Base-by-base conservation (phyloP, 805 yeast genomes). In the Suhomyces prunicola region DNA sequence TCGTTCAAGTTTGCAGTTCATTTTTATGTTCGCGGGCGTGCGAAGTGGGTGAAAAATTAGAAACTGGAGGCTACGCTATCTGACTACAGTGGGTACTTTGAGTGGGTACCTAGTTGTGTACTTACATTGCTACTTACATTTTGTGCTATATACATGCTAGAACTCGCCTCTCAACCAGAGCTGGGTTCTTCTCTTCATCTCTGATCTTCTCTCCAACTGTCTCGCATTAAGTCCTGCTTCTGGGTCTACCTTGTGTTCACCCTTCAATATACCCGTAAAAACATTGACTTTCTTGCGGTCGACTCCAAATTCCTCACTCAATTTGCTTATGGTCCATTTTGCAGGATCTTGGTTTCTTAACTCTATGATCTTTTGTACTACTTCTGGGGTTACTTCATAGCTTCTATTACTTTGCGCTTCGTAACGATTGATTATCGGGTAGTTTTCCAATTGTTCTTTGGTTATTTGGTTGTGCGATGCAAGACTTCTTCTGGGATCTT, bases 121-220 rank as follows among this genome's bases (percentile, higher is more conserved):
- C 19, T 19, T n/a, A n/a, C n/a, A 19, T 19, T 19, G 10, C 29
- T 44, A n/a, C 26, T 15, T 41, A 42, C 42, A 19, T 39, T 17
- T 10, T 40, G 19, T 24, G 24, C 31, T 51, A 42, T 46, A 35
- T 44, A 51, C 53, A 45, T 57, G 19, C 19, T 65, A 74, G 54
- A 57, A 79, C 54, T 81, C 83, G 56, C 78, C 84, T 54, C 86
- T 76, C 57, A 85, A 80, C 93, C 93, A 86, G 61, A 77, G 63
- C 56, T 77, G 69, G 54, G 77, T 80, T 68, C 93, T 77, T 68
- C 84, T 83, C 56, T 69, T 65, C 60, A 86, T 75, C 59, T 86
- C 90, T 15, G 66, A 65, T 58, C 86, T 76, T 50, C 55, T 56
- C 42, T 8, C 88, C 85, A 23, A 72, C 62, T 13, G 61, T 60